These are phyloP conservation scores for Aureobasidium subglaciale DNA, from an alignment of 2,329 filamentous ascomycete genomes.

Conservation along the genomic window DNA sequence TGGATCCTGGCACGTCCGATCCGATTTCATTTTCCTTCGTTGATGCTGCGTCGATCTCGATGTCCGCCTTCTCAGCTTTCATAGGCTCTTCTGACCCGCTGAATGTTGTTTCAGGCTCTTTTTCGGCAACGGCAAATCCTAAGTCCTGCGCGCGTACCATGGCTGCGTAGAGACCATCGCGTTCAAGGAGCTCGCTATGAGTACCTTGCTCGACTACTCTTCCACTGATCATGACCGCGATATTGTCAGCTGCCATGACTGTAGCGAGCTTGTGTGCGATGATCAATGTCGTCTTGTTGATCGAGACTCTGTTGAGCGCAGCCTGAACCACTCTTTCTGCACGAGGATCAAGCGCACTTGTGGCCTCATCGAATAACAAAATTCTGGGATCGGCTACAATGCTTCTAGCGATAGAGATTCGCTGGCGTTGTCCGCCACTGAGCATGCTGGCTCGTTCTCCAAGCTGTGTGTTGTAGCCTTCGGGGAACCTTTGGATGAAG, in stretches of 20 bases:
- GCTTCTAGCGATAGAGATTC: conserved; percentile 31
- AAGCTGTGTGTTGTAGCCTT: conserved; percentile 29
- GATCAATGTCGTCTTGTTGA: conserved; percentile 29
- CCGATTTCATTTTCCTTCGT: background rate
- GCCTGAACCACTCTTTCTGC: conserved; percentile 30
- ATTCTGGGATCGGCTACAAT: conserved; percentile 31
- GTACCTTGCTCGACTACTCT: conserved; percentile 39
- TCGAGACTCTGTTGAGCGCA: conserved; percentile 28
- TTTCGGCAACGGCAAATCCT: conserved; percentile 19
- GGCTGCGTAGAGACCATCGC: conserved; percentile 33
- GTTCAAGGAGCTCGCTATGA: conserved; percentile 33
- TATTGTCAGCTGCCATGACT: conserved; percentile 38
- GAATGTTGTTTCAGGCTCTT: background rate
- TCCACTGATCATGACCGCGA: conserved; percentile 39
- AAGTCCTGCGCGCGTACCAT: conserved; percentile 45
- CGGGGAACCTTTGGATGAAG: conserved; percentile 31
- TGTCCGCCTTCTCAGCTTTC: background rate
- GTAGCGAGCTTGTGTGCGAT: conserved; percentile 42
- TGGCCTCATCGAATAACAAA: conserved; percentile 32
- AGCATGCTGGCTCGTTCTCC: conserved; percentile 29
- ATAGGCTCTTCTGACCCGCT: too few species aligned
- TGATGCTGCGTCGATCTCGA: background rate
- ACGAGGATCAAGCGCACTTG: conserved; percentile 30
- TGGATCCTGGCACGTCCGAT: background rate
- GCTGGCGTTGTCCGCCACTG: conserved; percentile 29